Conservation (phyloP, 169 alveolate genomes). For the Amoebophrya sp. region DNA sequence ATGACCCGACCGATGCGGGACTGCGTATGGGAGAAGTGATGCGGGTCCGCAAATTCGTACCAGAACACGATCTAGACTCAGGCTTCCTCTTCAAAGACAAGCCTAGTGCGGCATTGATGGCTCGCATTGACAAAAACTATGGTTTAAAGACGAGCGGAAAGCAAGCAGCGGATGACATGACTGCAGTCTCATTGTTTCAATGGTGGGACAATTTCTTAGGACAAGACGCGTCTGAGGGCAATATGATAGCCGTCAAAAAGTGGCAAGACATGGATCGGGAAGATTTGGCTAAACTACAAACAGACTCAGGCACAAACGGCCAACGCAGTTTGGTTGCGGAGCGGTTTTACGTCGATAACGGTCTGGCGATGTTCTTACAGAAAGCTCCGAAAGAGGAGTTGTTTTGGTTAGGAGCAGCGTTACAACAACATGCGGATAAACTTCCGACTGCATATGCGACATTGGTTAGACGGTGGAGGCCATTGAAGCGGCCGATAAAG, state of each 20-base stretch:
- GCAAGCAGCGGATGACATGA: too few relatives aligned
- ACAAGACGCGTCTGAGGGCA: too few relatives aligned
- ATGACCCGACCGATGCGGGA: too few relatives aligned
- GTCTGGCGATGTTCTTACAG: background rate
- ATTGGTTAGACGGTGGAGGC: background rate
- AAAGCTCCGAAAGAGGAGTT: background rate
- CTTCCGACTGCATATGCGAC: background rate
- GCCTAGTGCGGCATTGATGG: background rate
- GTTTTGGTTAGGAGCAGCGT: background rate
- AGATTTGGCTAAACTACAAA: too few relatives aligned
- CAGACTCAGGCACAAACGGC: too few relatives aligned
- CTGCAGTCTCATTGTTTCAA: too few relatives aligned
- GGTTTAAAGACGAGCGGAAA: too few relatives aligned
- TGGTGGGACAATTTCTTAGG: background rate
- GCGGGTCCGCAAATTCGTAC: background rate
- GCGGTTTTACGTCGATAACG: background rate
- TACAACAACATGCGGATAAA: background rate
- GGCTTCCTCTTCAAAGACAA: background rate
- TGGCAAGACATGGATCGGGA: too few relatives aligned
- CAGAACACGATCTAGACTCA: background rate
- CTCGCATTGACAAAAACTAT: background rate
- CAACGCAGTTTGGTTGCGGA: background rate
- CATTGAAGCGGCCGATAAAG: background rate
- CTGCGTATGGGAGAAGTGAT: too few relatives aligned
- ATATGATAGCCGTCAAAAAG: too few relatives aligned